Evolutionary conservation across 805 yeast genomes (phyloP), one percentile per base, ranked within the genome.

Genomic region (Lachancea nothofagi): DNA sequence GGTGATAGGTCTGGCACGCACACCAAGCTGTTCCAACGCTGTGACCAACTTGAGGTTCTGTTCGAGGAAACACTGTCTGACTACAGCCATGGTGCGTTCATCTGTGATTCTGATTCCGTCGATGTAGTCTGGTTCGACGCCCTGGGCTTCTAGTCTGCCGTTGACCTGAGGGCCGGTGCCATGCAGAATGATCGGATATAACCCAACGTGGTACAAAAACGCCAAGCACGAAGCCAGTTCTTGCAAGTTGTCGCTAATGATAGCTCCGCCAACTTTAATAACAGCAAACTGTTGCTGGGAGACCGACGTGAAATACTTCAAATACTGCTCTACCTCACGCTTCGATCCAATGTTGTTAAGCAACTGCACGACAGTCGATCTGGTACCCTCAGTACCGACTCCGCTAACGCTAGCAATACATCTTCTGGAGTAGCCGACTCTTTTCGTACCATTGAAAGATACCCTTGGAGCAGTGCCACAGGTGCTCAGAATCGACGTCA

Each of bases 101-200:
- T 93, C 94, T 19, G 99, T 93, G 61, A 93, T 86, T 58, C 99
- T 78, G 54, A 93, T 93, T 7, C 99, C 99, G 58, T 93, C 97
- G 45, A 81, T 83, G 62, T 93, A 93, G 49, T 85, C 87, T 4
- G 99, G 97, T 62, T 85, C 97, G 23, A 93, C 86, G 29, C 96
- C 96, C 64, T 86, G 95, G 37, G 80, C 80, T 64, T 93, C 98
- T 44, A 93, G 73, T 51, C 88, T 77, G 55, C 84, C 95, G 61
- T 93, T 93, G 67, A 93, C 93, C 67, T 93, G 99, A 5, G 99
- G 99, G 14, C 99, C 99, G 1, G 98, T 93, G 21, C 99, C 99
- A 60, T 93, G 99, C 43, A 93, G 74, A 7, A 93, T 95, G 46
- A 93, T 88, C 19, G 99, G 99, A 56, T 88, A 93, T 44, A 93